phyloP scores from a whole-genome alignment of 352 stramenopile genomes.

The Phytophthora syringae region DNA sequence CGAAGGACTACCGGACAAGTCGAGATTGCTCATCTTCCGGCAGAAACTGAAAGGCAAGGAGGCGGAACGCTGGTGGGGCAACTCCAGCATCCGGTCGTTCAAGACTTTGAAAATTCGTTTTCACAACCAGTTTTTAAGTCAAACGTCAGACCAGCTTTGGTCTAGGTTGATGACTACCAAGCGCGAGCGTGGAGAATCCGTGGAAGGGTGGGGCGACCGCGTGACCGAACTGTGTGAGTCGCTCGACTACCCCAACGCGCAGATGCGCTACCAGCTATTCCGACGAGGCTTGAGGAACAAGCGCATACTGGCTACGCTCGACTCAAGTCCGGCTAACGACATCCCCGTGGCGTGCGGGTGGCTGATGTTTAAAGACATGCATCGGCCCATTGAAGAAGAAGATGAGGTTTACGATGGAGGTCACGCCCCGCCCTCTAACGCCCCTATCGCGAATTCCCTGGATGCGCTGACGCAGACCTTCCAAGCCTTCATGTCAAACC shows the following conservation, averaged over 20 bases:
- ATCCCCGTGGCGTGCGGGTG: slow-evolving; percentile 3
- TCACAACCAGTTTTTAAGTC: slow-evolving; percentile 6
- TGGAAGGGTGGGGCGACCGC: slow-evolving; percentile 11
- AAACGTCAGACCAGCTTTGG: neutral
- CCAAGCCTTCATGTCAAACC: too few relatives aligned
- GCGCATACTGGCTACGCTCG: neutral
- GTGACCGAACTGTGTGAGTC: slow-evolving; percentile 6
- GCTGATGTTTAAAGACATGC: slow-evolving; percentile 6
- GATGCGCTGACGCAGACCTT: too few relatives aligned
- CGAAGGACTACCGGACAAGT: neutral
- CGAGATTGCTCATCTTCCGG: too few relatives aligned
- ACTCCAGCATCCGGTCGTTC: neutral
- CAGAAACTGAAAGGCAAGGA: too few relatives aligned
- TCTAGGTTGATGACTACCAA: neutral
- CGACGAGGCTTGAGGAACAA: neutral
- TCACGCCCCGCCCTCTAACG: neutral
- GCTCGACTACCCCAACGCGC: neutral
- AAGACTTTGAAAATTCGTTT: neutral
- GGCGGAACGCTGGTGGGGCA: too few relatives aligned
- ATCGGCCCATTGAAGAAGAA: neutral
- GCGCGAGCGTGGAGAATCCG: neutral
- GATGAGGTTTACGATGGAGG: neutral
- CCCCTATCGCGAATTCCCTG: too few relatives aligned
- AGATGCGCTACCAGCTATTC: slow-evolving; percentile 10
- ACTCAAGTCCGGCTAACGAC: neutral